Conservation (phyloP, 257 asterid genomes). For the Solanum chiquidenum region DNA sequence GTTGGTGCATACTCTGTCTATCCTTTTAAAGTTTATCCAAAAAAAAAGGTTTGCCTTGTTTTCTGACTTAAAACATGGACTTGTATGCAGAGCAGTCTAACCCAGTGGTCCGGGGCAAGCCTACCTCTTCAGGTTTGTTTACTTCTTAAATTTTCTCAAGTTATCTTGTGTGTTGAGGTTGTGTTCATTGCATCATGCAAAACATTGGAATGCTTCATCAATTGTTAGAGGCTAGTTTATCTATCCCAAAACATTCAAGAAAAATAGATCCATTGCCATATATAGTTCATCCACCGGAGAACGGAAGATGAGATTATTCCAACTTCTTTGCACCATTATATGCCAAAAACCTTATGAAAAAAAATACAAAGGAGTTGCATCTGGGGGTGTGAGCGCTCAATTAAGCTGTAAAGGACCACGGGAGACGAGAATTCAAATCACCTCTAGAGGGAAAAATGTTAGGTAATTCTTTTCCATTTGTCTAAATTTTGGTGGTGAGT, state of each 20-base stretch:
- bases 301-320: background rate
- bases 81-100: slow-evolving; percentile 81
- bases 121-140: slow-evolving; percentile 89
- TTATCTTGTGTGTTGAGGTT: background rate
- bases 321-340: background rate
- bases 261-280: background rate
- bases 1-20: slow-evolving; percentile 18
- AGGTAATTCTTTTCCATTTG: background rate
- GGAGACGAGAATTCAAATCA: background rate
- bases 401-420: background rate
- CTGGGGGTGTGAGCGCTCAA: background rate
- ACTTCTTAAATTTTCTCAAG: background rate
- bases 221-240: background rate
- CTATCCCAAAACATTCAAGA: background rate
- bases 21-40: background rate
- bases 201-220: background rate
- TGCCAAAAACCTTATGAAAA: background rate
- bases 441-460: background rate
- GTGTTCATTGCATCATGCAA: background rate
- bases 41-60: background rate
- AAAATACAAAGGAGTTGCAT: background rate
- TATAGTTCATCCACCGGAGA: background rate
- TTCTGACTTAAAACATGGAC: background rate
- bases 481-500: background rate
- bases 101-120: slow-evolving; percentile 99